Evolutionary conservation across 2,329 filamentous ascomycete genomes (phyloP).

Genomic region (Penicillium sumatraense): DNA sequence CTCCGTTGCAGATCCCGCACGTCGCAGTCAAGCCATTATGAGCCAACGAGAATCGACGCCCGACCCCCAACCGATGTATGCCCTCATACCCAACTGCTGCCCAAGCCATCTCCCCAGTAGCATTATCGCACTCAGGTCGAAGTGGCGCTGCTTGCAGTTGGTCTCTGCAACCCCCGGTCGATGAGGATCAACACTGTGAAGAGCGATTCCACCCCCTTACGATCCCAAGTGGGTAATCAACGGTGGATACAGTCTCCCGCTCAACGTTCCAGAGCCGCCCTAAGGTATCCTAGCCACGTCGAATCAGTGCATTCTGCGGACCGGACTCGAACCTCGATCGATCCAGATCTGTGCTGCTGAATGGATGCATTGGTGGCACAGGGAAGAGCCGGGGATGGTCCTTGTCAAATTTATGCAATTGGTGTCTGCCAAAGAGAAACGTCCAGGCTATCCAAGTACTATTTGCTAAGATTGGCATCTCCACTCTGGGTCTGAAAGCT

Average conservation of each 20-base stretch:
- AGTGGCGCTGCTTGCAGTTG: conserved; percentile 9
- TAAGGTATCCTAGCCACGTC: conserved; percentile 9
- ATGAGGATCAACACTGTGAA: conserved; percentile 12
- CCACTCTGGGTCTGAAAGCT: conserved; percentile 22
- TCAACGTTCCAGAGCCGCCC: conserved; percentile 16
- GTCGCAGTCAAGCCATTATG: conserved; percentile 17
- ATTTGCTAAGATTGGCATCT: conserved; percentile 15
- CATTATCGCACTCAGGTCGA: conserved; percentile 15
- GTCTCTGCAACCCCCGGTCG: neutral
- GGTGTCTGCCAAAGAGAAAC: conserved; percentile 11
- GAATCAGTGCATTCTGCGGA: conserved; percentile 14
- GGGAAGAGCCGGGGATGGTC: conserved; percentile 6
- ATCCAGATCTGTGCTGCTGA: conserved; percentile 21
- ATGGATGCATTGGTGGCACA: conserved; percentile 8
- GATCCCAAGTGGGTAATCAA: conserved; percentile 5
- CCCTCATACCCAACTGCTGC: conserved; percentile 30
- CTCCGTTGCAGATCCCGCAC: conserved; percentile 22
- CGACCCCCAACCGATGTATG: conserved; percentile 19
- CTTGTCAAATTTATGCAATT: conserved; percentile 13
- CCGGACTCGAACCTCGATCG: conserved; percentile 19
- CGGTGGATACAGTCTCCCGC: conserved; percentile 12
- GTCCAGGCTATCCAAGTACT: conserved; percentile 9
- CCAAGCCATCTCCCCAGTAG: conserved; percentile 17
- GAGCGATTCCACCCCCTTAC: conserved; percentile 13
- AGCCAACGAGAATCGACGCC: conserved; percentile 16